Conservation (phyloP, 2,329 filamentous ascomycete genomes). For the Colletotrichum gloeosporioides region DNA sequence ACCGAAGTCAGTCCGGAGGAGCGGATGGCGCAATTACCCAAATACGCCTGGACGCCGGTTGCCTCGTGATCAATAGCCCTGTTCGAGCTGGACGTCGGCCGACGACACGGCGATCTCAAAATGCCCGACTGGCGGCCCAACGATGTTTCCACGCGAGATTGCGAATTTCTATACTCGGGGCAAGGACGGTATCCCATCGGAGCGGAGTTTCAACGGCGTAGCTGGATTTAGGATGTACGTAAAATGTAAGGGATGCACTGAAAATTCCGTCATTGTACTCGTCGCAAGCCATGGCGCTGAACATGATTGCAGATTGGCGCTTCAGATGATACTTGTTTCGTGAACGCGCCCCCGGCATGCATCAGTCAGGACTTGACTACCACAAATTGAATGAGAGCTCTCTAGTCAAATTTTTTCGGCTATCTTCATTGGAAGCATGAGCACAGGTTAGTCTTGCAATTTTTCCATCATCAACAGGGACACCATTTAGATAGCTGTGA, state of each 20-base stretch:
- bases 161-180: neutral
- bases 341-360: neutral
- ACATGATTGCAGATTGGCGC: constrained; percentile 3
- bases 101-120: neutral
- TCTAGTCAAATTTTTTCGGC: neutral
- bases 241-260: constrained; percentile 18
- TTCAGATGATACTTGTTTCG: neutral
- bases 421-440: neutral
- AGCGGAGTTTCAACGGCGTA: constrained; percentile 20
- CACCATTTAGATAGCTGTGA: neutral
- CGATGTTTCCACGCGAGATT: neutral
- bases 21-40: constrained; percentile 80
- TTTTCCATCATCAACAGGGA: neutral
- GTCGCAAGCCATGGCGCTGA: constrained; percentile 15
- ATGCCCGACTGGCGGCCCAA: neutral
- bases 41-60: constrained; percentile 70
- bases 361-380: neutral
- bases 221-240: constrained; percentile 16
- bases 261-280: constrained; percentile 17
- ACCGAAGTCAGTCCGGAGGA: constrained; percentile 85
- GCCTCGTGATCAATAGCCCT: neutral
- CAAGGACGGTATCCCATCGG: constrained; percentile 3
- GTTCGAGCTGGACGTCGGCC: neutral
- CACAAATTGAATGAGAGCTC: neutral
- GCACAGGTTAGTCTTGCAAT: neutral